Base-by-base conservation (phyloP, 228 moss, liverwort and hornwort species). In the Sphagnum fallax region DNA sequence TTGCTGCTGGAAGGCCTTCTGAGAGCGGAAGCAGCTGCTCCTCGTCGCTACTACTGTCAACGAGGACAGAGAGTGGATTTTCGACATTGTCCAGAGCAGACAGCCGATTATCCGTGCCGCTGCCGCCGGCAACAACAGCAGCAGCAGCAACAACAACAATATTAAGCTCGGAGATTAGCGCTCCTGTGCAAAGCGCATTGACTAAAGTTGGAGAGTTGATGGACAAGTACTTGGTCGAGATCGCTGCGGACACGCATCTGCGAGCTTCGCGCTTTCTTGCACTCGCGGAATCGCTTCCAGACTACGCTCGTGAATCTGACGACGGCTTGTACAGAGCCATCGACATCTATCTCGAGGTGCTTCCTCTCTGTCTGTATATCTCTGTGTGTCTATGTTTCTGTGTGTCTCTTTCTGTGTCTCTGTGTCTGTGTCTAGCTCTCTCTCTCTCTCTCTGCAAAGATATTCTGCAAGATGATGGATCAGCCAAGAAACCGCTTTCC, bases 301-400 rank as follows among this genome's bases (percentile, higher is more conserved):
- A 95, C 72, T 90, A 83, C 55, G 91, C 94, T 47, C 79, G 94
- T 69, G 81, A 77, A 13, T 84, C 84, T 65, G 88, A 90, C 72
- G 94, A 95, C 71, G 90, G 88, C 18, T 84, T 95, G 1, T 92
- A 90, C 77, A 83, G 92, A 81, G 90, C 94, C 48, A 88, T 95
- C 16, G 94, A 95, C 66, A 95, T 95, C 50, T 95, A 90, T 73
- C 87, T 95, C 50, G 94, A 95, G 91, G 94, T 95, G 71, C 32
- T 32, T 32, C 32, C 32, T 32, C 32, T 32, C 32, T 16, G 53
- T 3, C 32, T 32, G 32, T 32, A 32, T 10, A 66, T 52, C 57
- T 32, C 2, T 32, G 32, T 32, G 32, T 32, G 0, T 32, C 32
- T 32, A 32, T 32, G 32, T 32, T 32, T 32, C 2, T 32, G 32